Conservation (phyloP, 495 filamentous ascomycete genomes). For the Annulohypoxylon moriforme region DNA sequence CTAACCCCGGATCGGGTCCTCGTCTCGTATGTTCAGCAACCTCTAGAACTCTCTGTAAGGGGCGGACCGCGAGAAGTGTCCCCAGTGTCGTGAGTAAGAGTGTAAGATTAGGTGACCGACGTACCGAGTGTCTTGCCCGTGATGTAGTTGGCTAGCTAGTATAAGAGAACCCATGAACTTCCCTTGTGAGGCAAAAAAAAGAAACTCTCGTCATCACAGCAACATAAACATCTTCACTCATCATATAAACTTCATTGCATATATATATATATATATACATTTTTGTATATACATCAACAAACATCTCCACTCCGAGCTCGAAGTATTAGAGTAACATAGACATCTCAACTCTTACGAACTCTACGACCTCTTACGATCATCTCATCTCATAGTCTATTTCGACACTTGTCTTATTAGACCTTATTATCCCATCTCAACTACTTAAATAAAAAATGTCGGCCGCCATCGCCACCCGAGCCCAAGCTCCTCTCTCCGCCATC, state of each 20-base stretch:
- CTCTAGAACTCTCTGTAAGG: slow-evolving; percentile 13
- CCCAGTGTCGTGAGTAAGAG: slow-evolving; percentile 2
- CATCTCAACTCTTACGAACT: slow-evolving; percentile 30
- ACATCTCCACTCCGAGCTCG: slow-evolving; percentile 26
- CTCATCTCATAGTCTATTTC: slow-evolving; percentile 32
- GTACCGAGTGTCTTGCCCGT: slow-evolving; percentile 10
- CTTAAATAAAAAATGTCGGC: slow-evolving; percentile 35
- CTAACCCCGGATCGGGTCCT: slow-evolving; percentile 18
- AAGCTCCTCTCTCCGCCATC: slow-evolving; percentile 29
- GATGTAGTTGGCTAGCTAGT: slow-evolving; percentile 5
- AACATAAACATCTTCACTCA: slow-evolving; percentile 42
- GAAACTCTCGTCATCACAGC: slow-evolving; percentile 14
- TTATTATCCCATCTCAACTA: slow-evolving; percentile 13
- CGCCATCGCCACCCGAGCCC: slow-evolving; percentile 26
- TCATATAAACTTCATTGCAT: slow-evolving; percentile 14
- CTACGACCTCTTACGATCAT: not conserved
- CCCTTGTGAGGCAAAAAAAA: slow-evolving; percentile 10
- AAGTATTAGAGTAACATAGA: slow-evolving; percentile 8
- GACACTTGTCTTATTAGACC: slow-evolving; percentile 40
- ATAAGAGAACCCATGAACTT: slow-evolving; percentile 25
- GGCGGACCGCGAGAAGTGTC: not conserved
- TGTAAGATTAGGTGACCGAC: not conserved
- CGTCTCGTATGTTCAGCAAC: slow-evolving; percentile 36
- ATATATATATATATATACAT: slow-evolving; percentile 16
- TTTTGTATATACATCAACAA: not conserved